Evolutionary conservation across 108 stramenopile genomes (phyloP).

Genomic region (Mediolabrus comicus): DNA sequence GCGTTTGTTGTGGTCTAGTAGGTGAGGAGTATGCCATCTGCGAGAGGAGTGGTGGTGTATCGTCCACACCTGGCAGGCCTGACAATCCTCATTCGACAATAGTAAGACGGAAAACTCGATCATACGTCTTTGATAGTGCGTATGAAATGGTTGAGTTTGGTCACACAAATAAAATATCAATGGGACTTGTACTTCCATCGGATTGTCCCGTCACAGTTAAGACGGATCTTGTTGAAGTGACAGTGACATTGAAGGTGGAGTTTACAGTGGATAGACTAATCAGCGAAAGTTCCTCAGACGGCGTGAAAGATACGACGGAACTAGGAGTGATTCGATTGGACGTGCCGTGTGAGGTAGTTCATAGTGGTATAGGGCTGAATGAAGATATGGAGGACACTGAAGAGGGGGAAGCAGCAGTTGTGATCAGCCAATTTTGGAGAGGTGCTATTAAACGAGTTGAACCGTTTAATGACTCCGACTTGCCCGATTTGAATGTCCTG

Average conservation of each 20-base stretch:
- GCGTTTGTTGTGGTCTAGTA: constrained; percentile 38
- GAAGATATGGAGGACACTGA: constrained; percentile 4
- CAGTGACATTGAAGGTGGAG: constrained; percentile 34
- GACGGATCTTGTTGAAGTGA: constrained; percentile 48
- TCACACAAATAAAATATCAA: constrained; percentile 35
- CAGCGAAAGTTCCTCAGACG: neutral
- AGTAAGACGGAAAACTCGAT: constrained; percentile 39
- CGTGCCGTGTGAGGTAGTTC: constrained; percentile 39
- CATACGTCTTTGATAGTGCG: constrained; percentile 43
- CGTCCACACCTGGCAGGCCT: neutral
- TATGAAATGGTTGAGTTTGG: constrained; percentile 43
- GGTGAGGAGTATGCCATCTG: constrained; percentile 43
- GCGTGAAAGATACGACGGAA: neutral
- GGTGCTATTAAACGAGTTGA: neutral
- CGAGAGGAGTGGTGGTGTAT: constrained; percentile 3
- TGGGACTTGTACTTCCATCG: constrained; percentile 45
- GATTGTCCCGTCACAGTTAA: constrained; percentile 42
- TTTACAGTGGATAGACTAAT: constrained; percentile 26
- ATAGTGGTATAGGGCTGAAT: constrained; percentile 8
- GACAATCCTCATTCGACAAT: constrained; percentile 4
- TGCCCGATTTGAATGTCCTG: constrained; percentile 20
- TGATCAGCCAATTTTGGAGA: constrained; percentile 2
- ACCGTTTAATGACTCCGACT: constrained; percentile 7
- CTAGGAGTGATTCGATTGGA: constrained; percentile 32
- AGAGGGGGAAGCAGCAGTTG: constrained; percentile 4